These are phyloP conservation scores for Paramecium tetraurelia DNA, from an alignment of 73 alveolate species.

Conservation along the genomic window DNA sequence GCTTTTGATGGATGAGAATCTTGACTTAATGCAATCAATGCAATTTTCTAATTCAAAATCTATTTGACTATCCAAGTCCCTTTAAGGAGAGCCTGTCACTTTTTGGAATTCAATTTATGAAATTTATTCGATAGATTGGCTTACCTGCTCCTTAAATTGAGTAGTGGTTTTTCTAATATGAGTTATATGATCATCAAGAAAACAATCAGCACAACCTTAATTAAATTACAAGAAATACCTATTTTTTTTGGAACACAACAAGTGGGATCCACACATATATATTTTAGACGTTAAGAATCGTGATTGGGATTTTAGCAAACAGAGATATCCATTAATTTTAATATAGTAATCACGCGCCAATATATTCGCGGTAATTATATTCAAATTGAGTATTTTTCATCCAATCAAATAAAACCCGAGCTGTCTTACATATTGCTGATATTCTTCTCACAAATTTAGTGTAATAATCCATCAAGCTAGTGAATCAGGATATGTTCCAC, in stretches of 20 bases:
- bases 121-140: neutral
- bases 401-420: neutral
- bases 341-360: neutral
- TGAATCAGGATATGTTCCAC: neutral
- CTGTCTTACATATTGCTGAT: neutral
- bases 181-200: constrained; percentile 29
- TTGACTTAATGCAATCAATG: neutral
- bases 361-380: constrained; percentile 24
- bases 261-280: neutral
- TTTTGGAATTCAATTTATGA: neutral
- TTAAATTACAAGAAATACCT: neutral
- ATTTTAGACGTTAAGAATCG: neutral
- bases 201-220: constrained; percentile 42
- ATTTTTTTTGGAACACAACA: neutral
- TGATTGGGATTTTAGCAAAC: constrained; percentile 10
- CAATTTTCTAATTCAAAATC: constrained; percentile 19
- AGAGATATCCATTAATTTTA: constrained; percentile 22
- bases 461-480: neutral
- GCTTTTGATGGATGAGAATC: neutral
- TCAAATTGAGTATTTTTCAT: neutral
- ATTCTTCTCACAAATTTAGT: neutral
- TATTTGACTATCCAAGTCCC: neutral
- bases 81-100: neutral
- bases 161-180: constrained; percentile 23
- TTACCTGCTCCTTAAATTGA: neutral